Base-by-base conservation (phyloP, 2,329 filamentous ascomycete genomes). In the Teratosphaeria viscida region DNA sequence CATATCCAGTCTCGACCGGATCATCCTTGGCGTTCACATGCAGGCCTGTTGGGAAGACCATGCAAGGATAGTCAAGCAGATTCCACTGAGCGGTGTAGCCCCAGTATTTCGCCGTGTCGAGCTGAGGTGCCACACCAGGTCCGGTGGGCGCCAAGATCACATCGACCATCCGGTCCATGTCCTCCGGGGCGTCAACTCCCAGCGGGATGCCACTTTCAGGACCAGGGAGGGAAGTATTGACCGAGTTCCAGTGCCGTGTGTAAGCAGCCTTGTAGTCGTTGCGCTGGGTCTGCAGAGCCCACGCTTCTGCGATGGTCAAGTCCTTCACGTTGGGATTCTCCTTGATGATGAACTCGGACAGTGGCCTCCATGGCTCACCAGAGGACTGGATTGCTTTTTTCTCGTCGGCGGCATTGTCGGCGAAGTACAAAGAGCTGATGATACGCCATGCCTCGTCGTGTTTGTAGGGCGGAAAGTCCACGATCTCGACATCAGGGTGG, bases 81-180 rank as follows among this genome's bases (percentile, higher is more conserved):
- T 89, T 89, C 84, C 85, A 89, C 62, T 85, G 80, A 0, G 79
- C 75, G 0, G 84, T 87, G 64, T 89, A 89, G 1, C 79, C 80
- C 84, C 85, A 89, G 64, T 82, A 82, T 43, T 71, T 76, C 68
- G 86, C 66, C 61, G 76, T 72, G 63, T 82, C 70, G 62, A 84
- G 77, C 62, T 80, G 72, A 2, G 78, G 81, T n/a, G 82, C 82
- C 2, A 76, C 75, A 1, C 80, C 78, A 1, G 83, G 82, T 0
- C 79, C 81, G 0, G 77, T 80, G 0, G 85, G 85, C 59, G 81
- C 84, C 0, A 88, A 74, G 37, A 88, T 80, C 0, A 85, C 81
- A 68, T 89, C 85, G 8, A 86, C 77, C 1, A 68, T 61, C 66
- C 57, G 68, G 39, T 68, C 68, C 62, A 47, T 59, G 27, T 63